Evolutionary conservation across 257 asterid species (phyloP).

Genomic region (Primulina huaijiensis): DNA sequence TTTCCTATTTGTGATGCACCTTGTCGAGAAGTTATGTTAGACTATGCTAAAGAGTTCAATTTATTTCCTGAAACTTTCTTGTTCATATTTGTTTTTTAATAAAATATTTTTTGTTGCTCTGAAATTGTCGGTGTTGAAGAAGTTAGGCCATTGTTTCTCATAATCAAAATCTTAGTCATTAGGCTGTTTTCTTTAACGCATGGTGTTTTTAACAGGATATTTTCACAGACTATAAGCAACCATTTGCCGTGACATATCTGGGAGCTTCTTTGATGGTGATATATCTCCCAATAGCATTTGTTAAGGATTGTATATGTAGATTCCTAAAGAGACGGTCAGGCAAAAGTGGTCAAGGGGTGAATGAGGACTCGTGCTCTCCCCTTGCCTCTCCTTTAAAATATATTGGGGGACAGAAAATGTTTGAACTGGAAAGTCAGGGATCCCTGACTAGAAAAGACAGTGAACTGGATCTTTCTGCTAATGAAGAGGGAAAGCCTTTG

Average conservation of each 20-base stretch:
- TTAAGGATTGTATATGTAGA: conserved; percentile 64
- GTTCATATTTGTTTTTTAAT: background rate
- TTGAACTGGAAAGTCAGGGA: conserved; percentile 71
- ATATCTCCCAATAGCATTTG: conserved; percentile 84
- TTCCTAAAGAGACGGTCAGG: conserved; percentile 49
- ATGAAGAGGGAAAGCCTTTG: conserved; percentile 65
- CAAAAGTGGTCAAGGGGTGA: conserved; percentile 33
- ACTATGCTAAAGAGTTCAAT: background rate
- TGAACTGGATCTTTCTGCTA: conserved; percentile 45
- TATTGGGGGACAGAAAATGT: conserved; percentile 52
- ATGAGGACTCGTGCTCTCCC: conserved; percentile 34
- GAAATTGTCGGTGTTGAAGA: background rate
- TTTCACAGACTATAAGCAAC: conserved; percentile 88
- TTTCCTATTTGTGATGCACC: background rate
- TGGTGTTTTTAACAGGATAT: conserved; percentile 61
- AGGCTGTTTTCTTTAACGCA: background rate
- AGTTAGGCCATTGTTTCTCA: background rate
- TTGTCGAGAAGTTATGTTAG: background rate
- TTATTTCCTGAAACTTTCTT: conserved; percentile 12
- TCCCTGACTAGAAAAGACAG: conserved; percentile 61
- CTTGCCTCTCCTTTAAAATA: conserved; percentile 58
- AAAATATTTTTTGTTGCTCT: background rate
- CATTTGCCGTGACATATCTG: conserved; percentile 96
- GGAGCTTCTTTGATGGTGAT: conserved; percentile 96
- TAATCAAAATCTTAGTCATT: conserved; percentile 7